A percentile compares a stretch with the other conserved stretches of the same genome.
Evolutionary conservation across 495 filamentous ascomycete species (phyloP).

Genomic region (Aspergillus sparsus): DNA sequence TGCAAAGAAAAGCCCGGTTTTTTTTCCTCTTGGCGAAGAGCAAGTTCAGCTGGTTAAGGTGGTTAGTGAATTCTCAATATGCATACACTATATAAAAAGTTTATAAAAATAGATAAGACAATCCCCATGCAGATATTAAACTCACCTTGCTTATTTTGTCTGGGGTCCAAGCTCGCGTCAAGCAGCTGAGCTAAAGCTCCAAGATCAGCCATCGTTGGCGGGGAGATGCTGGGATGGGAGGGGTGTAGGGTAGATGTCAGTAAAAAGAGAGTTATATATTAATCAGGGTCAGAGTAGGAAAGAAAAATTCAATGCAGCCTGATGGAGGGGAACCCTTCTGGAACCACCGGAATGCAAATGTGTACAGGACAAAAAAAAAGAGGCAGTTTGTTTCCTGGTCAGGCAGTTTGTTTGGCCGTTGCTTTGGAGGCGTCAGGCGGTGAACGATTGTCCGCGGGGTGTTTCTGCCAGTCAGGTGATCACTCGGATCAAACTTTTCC

Average conservation of each 20-base stretch:
- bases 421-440: constrained; percentile 33
- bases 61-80: constrained; percentile 11
- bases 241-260: not conserved
- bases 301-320: not conserved
- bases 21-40: constrained; percentile 71
- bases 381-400: constrained; percentile 29
- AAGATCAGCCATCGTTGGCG: constrained; percentile 71
- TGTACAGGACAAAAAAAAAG: constrained; percentile 14
- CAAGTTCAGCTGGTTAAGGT: constrained; percentile 67
- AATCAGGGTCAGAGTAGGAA: not conserved
- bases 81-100: not conserved
- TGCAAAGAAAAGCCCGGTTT: constrained; percentile 84
- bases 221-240: constrained; percentile 22
- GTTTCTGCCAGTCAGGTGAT: constrained; percentile 33
- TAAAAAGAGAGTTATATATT: not conserved
- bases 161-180: constrained; percentile 81
- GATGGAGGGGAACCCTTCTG: not conserved
- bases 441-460: constrained; percentile 30
- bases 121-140: constrained; percentile 11
- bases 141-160: constrained; percentile 84
- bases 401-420: constrained; percentile 40
- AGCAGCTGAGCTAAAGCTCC: constrained; percentile 75
- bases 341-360: constrained; percentile 12
- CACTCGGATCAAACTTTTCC: constrained; percentile 20
- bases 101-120: constrained; percentile 16